phyloP scores from a whole-genome alignment of 2,329 filamentous ascomycete genomes.

The Xenosphaeropsis pyriputrescens region DNA sequence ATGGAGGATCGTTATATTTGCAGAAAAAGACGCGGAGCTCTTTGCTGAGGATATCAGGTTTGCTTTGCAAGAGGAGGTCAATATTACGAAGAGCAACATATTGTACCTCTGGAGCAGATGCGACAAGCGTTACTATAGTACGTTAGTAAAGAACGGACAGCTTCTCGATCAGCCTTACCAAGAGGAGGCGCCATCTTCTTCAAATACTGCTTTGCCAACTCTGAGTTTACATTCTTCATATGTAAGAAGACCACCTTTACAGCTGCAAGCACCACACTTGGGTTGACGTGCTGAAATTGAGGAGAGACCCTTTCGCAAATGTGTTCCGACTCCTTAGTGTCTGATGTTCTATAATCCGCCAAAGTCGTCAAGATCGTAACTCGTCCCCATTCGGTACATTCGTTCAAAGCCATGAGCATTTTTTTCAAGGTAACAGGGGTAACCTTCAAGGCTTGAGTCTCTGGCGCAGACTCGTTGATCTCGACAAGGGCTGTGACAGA shows the following conservation, averaged over 20 bases:
- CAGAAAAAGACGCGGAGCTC: constrained; percentile 98
- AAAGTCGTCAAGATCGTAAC: constrained; percentile 86
- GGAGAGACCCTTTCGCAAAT: constrained; percentile 93
- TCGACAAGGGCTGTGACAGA: constrained; percentile 88
- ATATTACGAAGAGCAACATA: constrained; percentile 96
- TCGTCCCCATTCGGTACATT: constrained; percentile 96
- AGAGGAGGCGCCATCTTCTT: constrained; percentile 98
- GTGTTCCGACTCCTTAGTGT: constrained; percentile 92
- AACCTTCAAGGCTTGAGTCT: constrained; percentile 75
- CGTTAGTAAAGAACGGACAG: constrained; percentile 3
- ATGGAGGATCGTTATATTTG: constrained; percentile 98
- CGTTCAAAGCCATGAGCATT: constrained; percentile 88
- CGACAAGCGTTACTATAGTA: constrained; percentile 71
- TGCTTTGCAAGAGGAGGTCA: constrained; percentile 85
- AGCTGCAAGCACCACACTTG: constrained; percentile 90
- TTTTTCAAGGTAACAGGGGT: constrained; percentile 81
- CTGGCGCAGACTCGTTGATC: constrained; percentile 79
- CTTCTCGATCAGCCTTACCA: constrained; percentile 35
- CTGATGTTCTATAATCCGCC: constrained; percentile 73
- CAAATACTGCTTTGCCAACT: constrained; percentile 70
- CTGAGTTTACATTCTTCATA: constrained; percentile 71
- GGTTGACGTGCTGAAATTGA: constrained; percentile 97
- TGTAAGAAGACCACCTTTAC: constrained; percentile 97
- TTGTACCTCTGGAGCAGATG: constrained; percentile 91
- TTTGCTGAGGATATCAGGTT: constrained; percentile 92